Conservation (phyloP, 2,329 filamentous ascomycete species). For the Fonsecaea pedrosoi region DNA sequence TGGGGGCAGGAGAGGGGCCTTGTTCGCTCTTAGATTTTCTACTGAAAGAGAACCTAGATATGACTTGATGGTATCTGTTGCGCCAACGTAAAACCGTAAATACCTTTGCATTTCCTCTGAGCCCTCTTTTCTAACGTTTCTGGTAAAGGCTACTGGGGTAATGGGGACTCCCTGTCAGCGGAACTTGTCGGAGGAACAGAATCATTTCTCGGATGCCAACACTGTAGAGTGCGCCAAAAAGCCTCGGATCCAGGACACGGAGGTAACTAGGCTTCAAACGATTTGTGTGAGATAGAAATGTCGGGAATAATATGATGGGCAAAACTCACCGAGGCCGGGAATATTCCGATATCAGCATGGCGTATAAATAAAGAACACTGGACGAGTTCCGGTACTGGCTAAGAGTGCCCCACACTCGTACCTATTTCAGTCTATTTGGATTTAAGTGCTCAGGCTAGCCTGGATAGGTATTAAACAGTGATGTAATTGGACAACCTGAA, state of each 20-base stretch:
- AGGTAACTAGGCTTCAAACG: not conserved
- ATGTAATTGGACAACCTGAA: too few relatives aligned
- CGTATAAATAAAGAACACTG: not conserved
- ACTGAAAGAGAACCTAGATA: too few relatives aligned
- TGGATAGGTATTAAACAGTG: not conserved
- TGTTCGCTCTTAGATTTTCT: not conserved
- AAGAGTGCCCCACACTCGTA: not conserved
- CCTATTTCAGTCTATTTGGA: not conserved
- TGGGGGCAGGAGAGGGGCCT: not conserved
- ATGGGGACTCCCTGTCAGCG: too few relatives aligned
- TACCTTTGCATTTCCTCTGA: not conserved
- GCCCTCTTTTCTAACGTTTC: too few relatives aligned
- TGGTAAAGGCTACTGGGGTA: too few relatives aligned
- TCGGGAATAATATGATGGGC: conserved; percentile 1
- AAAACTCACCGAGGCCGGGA: not conserved
- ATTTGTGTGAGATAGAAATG: not conserved
- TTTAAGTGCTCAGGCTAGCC: not conserved
- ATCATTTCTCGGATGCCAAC: not conserved
- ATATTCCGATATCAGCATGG: not conserved
- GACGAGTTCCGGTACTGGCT: not conserved
- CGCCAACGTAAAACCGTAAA: not conserved
- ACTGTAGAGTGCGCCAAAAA: not conserved
- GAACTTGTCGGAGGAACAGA: not conserved
- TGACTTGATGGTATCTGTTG: not conserved
- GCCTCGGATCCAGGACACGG: not conserved